These are phyloP conservation scores for Phanerochaete carnosa DNA, from an alignment of 768 basidiomycete species.

Conservation along the genomic window DNA sequence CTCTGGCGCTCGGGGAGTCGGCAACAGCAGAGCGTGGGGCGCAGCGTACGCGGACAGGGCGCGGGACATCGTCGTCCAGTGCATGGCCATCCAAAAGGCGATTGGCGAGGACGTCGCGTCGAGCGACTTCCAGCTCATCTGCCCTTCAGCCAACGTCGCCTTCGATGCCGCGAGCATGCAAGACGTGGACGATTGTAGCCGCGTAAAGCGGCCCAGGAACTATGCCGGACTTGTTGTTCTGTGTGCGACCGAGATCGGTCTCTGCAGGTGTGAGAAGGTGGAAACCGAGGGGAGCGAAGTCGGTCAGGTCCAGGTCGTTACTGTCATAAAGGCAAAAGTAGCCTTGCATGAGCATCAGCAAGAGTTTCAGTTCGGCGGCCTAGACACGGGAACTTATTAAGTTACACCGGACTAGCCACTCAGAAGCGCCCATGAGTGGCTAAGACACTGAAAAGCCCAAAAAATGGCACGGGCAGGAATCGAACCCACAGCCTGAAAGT, in stretches of 20 bases:
- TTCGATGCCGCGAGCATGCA: neutral
- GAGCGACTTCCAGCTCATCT: slow-evolving; percentile 2
- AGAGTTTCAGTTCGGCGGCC: too few relatives aligned
- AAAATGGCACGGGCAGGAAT: too few relatives aligned
- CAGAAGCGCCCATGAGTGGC: too few relatives aligned
- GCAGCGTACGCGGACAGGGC: neutral
- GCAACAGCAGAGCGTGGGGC: neutral
- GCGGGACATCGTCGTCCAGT: neutral
- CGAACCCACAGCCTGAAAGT: too few relatives aligned
- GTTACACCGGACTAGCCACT: too few relatives aligned
- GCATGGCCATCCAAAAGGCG: neutral
- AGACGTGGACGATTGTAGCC: neutral
- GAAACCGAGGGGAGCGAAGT: neutral
- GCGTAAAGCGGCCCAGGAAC: neutral
- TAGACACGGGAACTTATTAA: too few relatives aligned
- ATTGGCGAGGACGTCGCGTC: slow-evolving; percentile 6
- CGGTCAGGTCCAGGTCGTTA: neutral
- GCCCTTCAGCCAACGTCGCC: neutral
- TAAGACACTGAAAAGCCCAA: too few relatives aligned
- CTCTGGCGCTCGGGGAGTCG: neutral
- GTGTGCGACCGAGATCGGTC: slow-evolving; percentile 2
- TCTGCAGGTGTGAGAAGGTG: neutral
- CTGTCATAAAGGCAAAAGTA: slow-evolving; percentile 1
- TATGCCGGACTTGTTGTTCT: neutral
- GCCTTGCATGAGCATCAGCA: too few relatives aligned